Evolutionary conservation across 2,329 filamentous ascomycete genomes (phyloP), one percentile per base, ranked within the genome.

Genomic region (Microascus cirrosus): DNA sequence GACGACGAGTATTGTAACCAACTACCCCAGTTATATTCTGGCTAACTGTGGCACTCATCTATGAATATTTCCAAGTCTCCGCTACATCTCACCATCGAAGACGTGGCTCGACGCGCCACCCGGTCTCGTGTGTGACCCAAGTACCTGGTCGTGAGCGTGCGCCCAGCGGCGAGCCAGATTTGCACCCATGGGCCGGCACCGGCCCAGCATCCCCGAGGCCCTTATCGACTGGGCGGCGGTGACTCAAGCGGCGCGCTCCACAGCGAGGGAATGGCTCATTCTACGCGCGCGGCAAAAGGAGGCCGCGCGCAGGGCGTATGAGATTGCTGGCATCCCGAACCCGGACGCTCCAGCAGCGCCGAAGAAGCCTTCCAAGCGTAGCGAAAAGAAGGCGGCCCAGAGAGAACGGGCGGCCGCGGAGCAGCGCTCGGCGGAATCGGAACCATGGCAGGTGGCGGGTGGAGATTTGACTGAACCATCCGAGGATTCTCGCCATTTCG

Each of bases 191-290:
- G 74, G 80, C 70, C 28, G 28, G 28, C 28, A 32, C 28, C 28
- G 28, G 4, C 28, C 28, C 28, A 32, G 28, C 28, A 74, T 83
- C 78, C 81, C 80, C 73, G 85, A 81, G 73, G 82, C 78, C 67
- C 73, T 77, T 61, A 75, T 91, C 68, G 89, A 92, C 73, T 75
- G 87, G 65, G 83, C 85, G 63, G 82, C 85, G 60, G 77, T 92
- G 62, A 77, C 87, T 69, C 83, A 80, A 74, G 87, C 84, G 67
- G 86, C 87, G 55, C 81, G 84, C 60, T 81, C 81, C 36, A 79
- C 92, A 60, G 86, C 85, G 54, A 71, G 77, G 54, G 84, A 80
- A 68, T 84, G 86, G 69, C 67, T 81, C 54, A 81, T 80, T 59
- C 73, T 86, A 56, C 76, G 83, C 62, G 68, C 74, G 59, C 73